Percentiles rank a stretch among this genome's conserved stretches.
phyloP scores from a whole-genome alignment of 1,284 basidiomycete genomes.

The Papiliotrema terrestris region DNA sequence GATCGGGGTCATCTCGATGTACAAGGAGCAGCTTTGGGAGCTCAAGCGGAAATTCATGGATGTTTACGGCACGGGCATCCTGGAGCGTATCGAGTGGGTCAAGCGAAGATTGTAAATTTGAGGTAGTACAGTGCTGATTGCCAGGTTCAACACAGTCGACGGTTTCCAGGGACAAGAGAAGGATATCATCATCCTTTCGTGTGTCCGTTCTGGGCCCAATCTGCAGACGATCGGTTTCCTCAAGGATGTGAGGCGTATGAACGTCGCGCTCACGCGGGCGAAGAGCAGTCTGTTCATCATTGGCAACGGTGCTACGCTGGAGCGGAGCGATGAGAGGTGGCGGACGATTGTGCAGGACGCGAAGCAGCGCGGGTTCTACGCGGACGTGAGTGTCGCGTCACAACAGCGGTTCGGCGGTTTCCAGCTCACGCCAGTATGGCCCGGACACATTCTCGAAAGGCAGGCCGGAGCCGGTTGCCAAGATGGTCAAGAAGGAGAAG shows the following conservation, averaged over 20 bases:
- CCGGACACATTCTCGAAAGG: constrained; percentile 19
- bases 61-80: constrained; percentile 69
- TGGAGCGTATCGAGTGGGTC: constrained; percentile 64
- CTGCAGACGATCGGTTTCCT: constrained; percentile 82
- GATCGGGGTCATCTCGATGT: constrained; percentile 92
- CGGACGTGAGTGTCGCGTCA: constrained; percentile 52
- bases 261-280: constrained; percentile 94
- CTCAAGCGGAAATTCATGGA: constrained; percentile 67
- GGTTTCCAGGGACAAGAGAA: constrained; percentile 98
- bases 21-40: constrained; percentile 83
- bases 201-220: constrained; percentile 83
- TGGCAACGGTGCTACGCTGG: constrained; percentile 81
- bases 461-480: constrained; percentile 5
- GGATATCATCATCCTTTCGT: constrained; percentile 91
- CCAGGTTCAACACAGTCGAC: constrained; percentile 89
- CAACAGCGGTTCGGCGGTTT: background rate
- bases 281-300: constrained; percentile 91
- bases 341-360: constrained; percentile 73
- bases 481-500: constrained; percentile 18
- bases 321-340: constrained; percentile 80
- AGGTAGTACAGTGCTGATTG: constrained; percentile 7
- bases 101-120: too few relatives aligned
- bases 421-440: constrained; percentile 16
- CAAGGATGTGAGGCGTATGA: constrained; percentile 81
- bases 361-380: constrained; percentile 50